These are phyloP conservation scores for Leccinum uliginosum DNA, from an alignment of 768 basidiomycete genomes.

Conservation along the genomic window DNA sequence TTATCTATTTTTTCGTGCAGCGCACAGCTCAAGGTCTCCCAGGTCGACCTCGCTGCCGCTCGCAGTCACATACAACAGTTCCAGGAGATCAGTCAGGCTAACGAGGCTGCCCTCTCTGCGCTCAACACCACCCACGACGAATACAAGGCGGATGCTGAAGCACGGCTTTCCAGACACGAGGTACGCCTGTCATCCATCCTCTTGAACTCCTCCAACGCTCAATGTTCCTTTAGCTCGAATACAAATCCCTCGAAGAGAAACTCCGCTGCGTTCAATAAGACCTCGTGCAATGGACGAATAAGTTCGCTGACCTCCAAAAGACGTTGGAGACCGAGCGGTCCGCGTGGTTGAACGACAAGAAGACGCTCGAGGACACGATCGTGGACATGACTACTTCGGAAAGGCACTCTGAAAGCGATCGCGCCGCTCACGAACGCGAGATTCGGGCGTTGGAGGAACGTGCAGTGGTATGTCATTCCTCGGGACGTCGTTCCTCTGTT, in stretches of 20 bases:
- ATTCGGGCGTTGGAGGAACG: slow-evolving; percentile 66
- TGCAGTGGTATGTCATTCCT: slow-evolving; percentile 46
- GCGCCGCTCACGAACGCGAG: slow-evolving; percentile 57
- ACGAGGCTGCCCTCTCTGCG: slow-evolving; percentile 67
- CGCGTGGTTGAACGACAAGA: slow-evolving; percentile 76
- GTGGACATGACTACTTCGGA: slow-evolving; percentile 76
- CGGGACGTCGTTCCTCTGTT: not conserved
- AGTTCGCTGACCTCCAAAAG: slow-evolving; percentile 56
- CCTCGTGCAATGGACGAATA: slow-evolving; percentile 42
- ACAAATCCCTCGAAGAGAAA: slow-evolving; percentile 58
- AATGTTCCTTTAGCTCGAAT: slow-evolving; percentile 48
- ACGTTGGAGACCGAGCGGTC: slow-evolving; percentile 64
- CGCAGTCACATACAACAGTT: slow-evolving; percentile 77
- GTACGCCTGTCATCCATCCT: slow-evolving; percentile 34
- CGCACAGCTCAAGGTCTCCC: slow-evolving; percentile 68
- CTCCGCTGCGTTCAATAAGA: slow-evolving; percentile 53
- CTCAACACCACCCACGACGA: slow-evolving; percentile 75
- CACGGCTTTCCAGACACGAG: slow-evolving; percentile 62
- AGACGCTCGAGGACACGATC: slow-evolving; percentile 76
- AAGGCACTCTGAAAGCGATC: slow-evolving; percentile 59
- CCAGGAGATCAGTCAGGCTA: slow-evolving; percentile 80
- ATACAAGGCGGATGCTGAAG: slow-evolving; percentile 69
- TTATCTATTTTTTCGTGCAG: slow-evolving; percentile 41
- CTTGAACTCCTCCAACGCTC: not conserved
- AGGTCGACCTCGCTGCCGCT: slow-evolving; percentile 71